phyloP scores from a whole-genome alignment of 73 alveolate genomes.

The Blepharisma japonicum region DNA sequence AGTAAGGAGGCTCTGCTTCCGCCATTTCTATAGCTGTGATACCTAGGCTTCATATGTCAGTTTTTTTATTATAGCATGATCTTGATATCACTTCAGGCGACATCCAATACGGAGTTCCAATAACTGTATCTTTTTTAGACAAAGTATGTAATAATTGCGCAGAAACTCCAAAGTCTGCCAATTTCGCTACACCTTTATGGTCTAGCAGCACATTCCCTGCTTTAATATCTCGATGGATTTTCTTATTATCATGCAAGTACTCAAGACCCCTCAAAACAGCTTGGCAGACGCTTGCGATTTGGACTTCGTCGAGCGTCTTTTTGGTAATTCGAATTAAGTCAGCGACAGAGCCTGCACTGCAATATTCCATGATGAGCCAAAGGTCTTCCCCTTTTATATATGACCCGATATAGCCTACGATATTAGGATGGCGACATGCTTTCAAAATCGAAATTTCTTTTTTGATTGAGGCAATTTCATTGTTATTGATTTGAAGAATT shows the following conservation, averaged over 20 bases:
- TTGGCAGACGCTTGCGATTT: conserved; percentile 87
- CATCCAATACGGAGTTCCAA: conserved; percentile 99
- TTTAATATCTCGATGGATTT: conserved; percentile 97
- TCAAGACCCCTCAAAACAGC: conserved; percentile 92
- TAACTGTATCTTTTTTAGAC: conserved; percentile 80
- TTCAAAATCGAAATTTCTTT: conserved; percentile 89
- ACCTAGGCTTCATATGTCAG: conserved; percentile 96
- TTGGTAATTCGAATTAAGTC: conserved; percentile 92
- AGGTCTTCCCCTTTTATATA: conserved; percentile 87
- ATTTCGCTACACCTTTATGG: conserved; percentile 87
- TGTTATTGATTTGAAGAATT: conserved; percentile 60
- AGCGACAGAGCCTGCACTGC: conserved; percentile 94
- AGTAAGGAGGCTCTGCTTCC: conserved; percentile 97
- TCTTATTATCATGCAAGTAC: conserved; percentile 89
- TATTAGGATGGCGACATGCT: conserved; percentile 88
- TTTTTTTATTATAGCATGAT: conserved; percentile 67
- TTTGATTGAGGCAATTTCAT: conserved; percentile 52
- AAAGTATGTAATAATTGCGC: conserved; percentile 87
- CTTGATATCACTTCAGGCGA: conserved; percentile 90
- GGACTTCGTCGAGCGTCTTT: conserved; percentile 79
- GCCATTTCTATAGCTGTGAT: conserved; percentile 98
- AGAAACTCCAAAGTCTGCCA: conserved; percentile 98
- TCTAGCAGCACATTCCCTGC: conserved; percentile 97
- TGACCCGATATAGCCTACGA: conserved; percentile 86
- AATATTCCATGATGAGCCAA: conserved; percentile 95